Percentiles rank a stretch among this genome's conserved stretches.
These are phyloP conservation scores for Colletotrichum orbiculare DNA, from an alignment of 2,329 filamentous ascomycete species.

Conservation along the genomic window DNA sequence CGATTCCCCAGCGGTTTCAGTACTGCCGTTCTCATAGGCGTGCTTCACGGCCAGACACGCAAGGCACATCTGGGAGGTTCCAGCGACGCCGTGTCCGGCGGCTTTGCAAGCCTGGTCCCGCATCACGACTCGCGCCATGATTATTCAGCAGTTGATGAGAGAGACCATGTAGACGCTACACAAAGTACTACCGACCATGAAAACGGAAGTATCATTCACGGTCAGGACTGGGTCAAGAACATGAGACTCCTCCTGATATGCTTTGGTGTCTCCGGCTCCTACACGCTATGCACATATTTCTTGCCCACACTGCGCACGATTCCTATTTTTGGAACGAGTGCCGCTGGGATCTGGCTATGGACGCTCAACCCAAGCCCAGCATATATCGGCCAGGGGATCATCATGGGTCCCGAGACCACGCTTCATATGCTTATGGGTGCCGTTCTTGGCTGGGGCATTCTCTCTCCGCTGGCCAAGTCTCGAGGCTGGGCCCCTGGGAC, in stretches of 20 bases:
- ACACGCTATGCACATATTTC: conserved; percentile 91
- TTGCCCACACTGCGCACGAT: conserved; percentile 85
- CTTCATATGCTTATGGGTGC: conserved; percentile 95
- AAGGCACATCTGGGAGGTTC: conserved; percentile 29
- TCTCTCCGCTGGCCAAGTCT: conserved; percentile 88
- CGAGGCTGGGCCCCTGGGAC: conserved; percentile 90
- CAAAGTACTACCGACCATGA: conserved; percentile 13
- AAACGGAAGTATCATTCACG: background rate
- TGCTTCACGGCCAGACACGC: conserved; percentile 76
- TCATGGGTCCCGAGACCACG: conserved; percentile 97
- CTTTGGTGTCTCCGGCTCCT: conserved; percentile 68
- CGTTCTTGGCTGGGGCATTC: conserved; percentile 86
- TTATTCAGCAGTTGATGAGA: background rate
- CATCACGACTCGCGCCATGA: conserved; percentile 7
- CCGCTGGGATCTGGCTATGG: conserved; percentile 90
- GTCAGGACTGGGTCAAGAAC: conserved; percentile 55
- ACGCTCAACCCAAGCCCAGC: conserved; percentile 96
- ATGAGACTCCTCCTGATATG: conserved; percentile 66
- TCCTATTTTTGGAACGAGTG: conserved; percentile 82
- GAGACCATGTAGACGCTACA: background rate
- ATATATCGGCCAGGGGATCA: conserved; percentile 96
- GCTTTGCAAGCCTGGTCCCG: conserved; percentile 56
- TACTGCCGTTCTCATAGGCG: conserved; percentile 91
- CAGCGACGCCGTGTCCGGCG: conserved; percentile 50
- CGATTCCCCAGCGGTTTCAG: conserved; percentile 97